phyloP scores from a whole-genome alignment of 768 basidiomycete species.

The Scleroderma bovista region DNA sequence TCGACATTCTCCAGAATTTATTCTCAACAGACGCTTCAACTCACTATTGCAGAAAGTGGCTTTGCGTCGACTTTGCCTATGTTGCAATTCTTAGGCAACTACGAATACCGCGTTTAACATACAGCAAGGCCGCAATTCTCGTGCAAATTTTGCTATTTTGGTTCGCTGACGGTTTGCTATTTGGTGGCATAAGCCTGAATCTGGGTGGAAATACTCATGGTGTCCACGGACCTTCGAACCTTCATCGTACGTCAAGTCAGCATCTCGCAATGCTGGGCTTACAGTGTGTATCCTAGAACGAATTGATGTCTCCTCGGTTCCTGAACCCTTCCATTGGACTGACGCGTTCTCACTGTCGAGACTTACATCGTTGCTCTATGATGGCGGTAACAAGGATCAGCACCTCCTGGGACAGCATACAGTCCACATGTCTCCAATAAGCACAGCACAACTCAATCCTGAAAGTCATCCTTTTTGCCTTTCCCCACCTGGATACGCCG shows the following conservation, averaged over 20 bases:
- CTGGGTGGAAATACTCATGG: slow-evolving; percentile 24
- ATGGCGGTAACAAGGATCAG: slow-evolving; percentile 37
- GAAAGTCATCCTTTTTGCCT: slow-evolving; percentile 70
- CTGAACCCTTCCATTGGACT: slow-evolving; percentile 43
- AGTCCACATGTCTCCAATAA: slow-evolving; percentile 88
- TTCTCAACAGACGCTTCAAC: slow-evolving; percentile 40
- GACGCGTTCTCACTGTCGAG: slow-evolving; percentile 49
- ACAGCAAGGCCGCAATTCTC: slow-evolving; percentile 54
- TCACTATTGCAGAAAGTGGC: slow-evolving; percentile 59
- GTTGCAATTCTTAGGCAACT: slow-evolving; percentile 52
- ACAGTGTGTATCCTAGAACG: slow-evolving; percentile 20
- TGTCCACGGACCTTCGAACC: slow-evolving; percentile 13
- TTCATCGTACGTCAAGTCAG: slow-evolving; percentile 27
- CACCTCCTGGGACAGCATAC: slow-evolving; percentile 85
- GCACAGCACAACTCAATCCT: slow-evolving; percentile 88
- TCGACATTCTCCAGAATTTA: slow-evolving; percentile 59
- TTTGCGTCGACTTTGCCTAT: slow-evolving; percentile 62
- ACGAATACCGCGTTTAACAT: slow-evolving; percentile 70
- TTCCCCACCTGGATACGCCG: slow-evolving; percentile 42
- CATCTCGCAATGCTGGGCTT: background rate
- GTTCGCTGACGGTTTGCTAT: slow-evolving; percentile 63
- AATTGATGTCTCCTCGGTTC: slow-evolving; percentile 37
- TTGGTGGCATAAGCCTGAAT: slow-evolving; percentile 66
- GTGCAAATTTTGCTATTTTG: slow-evolving; percentile 59
- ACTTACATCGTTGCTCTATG: slow-evolving; percentile 37